phyloP scores from a whole-genome alignment of 768 basidiomycete species.

The Collybia sordida region DNA sequence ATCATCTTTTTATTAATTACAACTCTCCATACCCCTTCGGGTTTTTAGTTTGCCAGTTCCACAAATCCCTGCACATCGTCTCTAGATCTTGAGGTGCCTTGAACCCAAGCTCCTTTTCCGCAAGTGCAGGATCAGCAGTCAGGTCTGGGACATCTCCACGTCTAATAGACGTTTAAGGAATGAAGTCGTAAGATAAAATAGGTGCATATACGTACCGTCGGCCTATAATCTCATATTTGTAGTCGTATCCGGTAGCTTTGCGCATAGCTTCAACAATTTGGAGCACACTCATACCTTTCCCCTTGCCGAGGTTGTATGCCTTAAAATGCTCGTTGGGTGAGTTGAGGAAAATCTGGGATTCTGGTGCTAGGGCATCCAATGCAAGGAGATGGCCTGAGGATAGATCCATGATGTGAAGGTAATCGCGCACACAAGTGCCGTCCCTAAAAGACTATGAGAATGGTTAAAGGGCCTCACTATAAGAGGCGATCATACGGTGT shows the following conservation, averaged over 20 bases:
- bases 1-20: not conserved
- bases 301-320: conserved; percentile 96
- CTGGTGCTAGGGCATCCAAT: conserved; percentile 72
- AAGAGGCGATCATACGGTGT: conserved; percentile 60
- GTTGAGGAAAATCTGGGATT: conserved; percentile 60
- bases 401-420: conserved; percentile 90
- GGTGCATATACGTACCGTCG: conserved; percentile 62
- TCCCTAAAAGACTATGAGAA: conserved; percentile 48
- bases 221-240: conserved; percentile 86
- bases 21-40: conserved; percentile 64
- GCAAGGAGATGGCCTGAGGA: conserved; percentile 93
- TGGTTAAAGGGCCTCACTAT: not conserved
- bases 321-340: conserved; percentile 68
- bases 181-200: not conserved
- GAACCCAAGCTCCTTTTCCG: conserved; percentile 93
- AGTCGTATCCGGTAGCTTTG: conserved; percentile 85
- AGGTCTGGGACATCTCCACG: conserved; percentile 95
- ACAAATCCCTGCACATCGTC: conserved; percentile 93
- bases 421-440: conserved; percentile 97
- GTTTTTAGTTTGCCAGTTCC: conserved; percentile 99
- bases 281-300: conserved; percentile 87
- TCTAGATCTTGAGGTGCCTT: conserved; percentile 77
- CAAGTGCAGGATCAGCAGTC: conserved; percentile 89
- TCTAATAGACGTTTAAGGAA: conserved; percentile 35
- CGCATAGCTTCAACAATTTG: conserved; percentile 96